phyloP scores from a whole-genome alignment of 306 rosid genomes.

The Vachellia collinsii region DNA sequence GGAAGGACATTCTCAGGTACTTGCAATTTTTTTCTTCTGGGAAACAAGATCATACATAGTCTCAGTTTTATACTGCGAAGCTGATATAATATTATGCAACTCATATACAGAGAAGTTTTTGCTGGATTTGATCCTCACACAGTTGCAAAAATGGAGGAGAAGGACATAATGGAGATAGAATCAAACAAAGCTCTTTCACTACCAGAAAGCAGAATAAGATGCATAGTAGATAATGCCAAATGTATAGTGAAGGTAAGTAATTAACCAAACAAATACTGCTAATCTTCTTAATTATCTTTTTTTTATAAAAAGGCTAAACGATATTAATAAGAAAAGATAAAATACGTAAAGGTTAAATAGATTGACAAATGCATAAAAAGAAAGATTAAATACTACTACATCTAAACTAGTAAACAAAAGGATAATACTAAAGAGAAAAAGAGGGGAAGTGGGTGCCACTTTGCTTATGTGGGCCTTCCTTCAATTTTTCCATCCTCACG shows the following conservation, averaged over 20 bases:
- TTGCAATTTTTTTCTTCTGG: neutral
- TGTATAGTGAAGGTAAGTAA: conserved; percentile 84
- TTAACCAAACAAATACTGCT: neutral
- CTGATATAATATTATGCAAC: neutral
- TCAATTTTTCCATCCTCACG: neutral
- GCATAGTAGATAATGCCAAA: conserved; percentile 90
- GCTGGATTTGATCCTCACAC: conserved; percentile 69
- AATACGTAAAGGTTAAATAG: too few species aligned
- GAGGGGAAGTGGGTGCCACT: neutral
- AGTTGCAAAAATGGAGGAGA: conserved; percentile 92
- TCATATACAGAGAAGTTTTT: conserved; percentile 67
- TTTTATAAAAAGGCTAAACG: too few species aligned
- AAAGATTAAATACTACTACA: too few species aligned
- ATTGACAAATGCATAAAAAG: too few species aligned
- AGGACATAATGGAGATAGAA: conserved; percentile 69
- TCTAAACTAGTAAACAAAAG: too few species aligned
- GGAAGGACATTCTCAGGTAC: conserved; percentile 83
- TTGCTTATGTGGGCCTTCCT: neutral
- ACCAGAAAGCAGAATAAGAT: conserved; percentile 78
- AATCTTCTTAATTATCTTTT: neutral
- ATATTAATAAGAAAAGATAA: too few species aligned
- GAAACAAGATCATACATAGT: neutral
- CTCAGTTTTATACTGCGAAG: neutral
- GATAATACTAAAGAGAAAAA: neutral
- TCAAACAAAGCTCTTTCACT: conserved; percentile 72